Evolutionary conservation across 2,329 filamentous ascomycete genomes (phyloP).

Genomic region (Scytalidium lignicola): DNA sequence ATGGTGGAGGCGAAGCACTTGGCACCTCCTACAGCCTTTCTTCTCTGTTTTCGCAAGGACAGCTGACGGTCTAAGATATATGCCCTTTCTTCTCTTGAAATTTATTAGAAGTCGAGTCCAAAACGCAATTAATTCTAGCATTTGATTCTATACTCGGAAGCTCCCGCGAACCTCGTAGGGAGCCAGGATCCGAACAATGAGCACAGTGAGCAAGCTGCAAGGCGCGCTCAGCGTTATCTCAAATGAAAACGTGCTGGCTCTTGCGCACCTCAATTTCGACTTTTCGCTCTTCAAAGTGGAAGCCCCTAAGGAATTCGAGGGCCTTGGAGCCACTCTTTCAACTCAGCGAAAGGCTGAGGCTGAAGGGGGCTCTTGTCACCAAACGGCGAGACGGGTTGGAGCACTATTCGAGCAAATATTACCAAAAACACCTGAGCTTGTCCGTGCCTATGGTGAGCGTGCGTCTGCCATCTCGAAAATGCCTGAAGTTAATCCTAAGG

Average conservation of each 20-base stretch:
- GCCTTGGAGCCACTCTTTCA: conserved; percentile 27
- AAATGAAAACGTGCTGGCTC: conserved; percentile 3
- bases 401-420: conserved; percentile 31
- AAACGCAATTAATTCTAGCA: no score
- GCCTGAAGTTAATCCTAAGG: conserved; percentile 1
- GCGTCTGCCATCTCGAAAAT: conserved; percentile 1
- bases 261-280: conserved; percentile 31
- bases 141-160: no score
- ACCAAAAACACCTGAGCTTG: conserved; percentile 19
- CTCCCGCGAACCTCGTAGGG: no score
- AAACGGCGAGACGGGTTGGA: conserved; percentile 32
- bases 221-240: no score
- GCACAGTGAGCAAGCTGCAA: no score
- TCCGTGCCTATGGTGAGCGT: conserved; percentile 9
- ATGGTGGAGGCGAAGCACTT: no score
- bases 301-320: conserved; percentile 32
- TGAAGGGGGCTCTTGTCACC: conserved; percentile 31
- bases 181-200: no score
- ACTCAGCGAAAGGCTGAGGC: conserved; percentile 25
- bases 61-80: no score
- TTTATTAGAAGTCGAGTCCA: no score
- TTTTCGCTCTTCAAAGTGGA: conserved; percentile 35
- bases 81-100: no score
- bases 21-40: no score
- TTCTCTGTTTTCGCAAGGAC: no score